Evolutionary conservation across 2,329 filamentous ascomycete species (phyloP).

Genomic region (Leptographium wingfieldii): DNA sequence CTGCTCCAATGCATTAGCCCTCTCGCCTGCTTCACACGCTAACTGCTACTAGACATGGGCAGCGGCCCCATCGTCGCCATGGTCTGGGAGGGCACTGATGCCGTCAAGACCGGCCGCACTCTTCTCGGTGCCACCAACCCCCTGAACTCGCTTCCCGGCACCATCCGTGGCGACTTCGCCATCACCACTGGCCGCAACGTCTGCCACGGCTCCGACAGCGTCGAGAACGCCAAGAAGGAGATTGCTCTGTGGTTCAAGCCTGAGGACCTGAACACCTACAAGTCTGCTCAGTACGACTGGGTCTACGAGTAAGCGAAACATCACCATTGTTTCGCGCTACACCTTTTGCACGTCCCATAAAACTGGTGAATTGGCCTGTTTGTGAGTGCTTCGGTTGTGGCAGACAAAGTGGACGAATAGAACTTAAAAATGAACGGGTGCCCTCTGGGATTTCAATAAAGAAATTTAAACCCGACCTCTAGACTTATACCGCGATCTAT

Average conservation of each 20-base stretch:
- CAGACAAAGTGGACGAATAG: background rate
- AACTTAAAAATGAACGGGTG: background rate
- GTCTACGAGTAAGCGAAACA: conserved; percentile 60
- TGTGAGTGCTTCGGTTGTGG: background rate
- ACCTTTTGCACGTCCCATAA: background rate
- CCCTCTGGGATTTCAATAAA: background rate
- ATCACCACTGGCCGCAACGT: conserved; percentile 93
- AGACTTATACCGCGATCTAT: background rate
- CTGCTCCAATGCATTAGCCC: background rate
- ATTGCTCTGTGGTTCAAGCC: conserved; percentile 97
- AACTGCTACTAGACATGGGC: conserved; percentile 63
- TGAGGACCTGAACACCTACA: conserved; percentile 74
- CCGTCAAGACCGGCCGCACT: conserved; percentile 92
- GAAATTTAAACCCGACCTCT: background rate
- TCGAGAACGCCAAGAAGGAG: conserved; percentile 99
- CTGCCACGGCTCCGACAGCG: conserved; percentile 97
- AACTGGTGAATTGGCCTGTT: background rate
- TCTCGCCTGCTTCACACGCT: background rate
- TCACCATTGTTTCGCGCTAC: background rate
- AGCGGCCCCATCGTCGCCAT: conserved; percentile 96
- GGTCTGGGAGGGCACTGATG: conserved; percentile 99
- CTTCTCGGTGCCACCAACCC: conserved; percentile 99
- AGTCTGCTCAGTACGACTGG: conserved; percentile 78
- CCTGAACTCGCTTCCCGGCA: conserved; percentile 82
- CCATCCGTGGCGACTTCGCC: conserved; percentile 88